These are phyloP conservation scores for Artemisia argyi DNA, from an alignment of 129 eudicot species.

Conservation along the genomic window DNA sequence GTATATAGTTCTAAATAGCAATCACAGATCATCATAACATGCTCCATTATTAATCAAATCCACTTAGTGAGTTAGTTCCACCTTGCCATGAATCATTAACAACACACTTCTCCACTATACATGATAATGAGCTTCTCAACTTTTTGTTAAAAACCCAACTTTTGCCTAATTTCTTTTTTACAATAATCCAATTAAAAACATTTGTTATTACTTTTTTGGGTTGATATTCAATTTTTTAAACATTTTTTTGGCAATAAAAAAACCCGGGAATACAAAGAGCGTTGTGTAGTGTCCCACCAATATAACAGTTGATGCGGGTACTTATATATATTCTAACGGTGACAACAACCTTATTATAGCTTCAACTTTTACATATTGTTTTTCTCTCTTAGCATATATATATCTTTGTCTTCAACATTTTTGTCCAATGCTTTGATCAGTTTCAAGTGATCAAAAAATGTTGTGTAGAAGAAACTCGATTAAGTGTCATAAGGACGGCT, in stretches of 20 bases:
- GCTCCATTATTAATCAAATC: background rate
- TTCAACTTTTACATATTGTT: background rate
- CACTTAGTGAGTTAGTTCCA: background rate
- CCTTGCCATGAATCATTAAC: conserved; percentile 28
- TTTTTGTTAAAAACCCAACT: conserved; percentile 4
- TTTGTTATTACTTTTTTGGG: background rate
- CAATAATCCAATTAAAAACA: background rate
- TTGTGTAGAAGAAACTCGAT: conserved; percentile 59
- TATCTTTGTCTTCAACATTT: background rate
- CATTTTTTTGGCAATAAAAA: background rate
- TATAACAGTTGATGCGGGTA: conserved; percentile 38
- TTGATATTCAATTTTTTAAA: background rate
- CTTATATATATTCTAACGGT: conserved; percentile 38
- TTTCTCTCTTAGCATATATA: background rate
- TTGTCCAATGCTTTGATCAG: conserved; percentile 15
- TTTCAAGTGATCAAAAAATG: conserved; percentile 39
- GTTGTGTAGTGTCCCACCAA: conserved; percentile 39
- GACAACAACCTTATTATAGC: conserved; percentile 14
- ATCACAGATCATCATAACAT: background rate
- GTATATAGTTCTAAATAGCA: too few species aligned
- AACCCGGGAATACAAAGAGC: background rate
- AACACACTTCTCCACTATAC: conserved; percentile 30
- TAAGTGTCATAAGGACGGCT: conserved; percentile 50
- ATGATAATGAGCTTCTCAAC: conserved; percentile 18
- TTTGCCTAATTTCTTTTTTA: background rate